Evolutionary conservation across 2,329 filamentous ascomycete genomes (phyloP), one percentile per base, ranked within the genome.

Genomic region (Botrytis tulipae): DNA sequence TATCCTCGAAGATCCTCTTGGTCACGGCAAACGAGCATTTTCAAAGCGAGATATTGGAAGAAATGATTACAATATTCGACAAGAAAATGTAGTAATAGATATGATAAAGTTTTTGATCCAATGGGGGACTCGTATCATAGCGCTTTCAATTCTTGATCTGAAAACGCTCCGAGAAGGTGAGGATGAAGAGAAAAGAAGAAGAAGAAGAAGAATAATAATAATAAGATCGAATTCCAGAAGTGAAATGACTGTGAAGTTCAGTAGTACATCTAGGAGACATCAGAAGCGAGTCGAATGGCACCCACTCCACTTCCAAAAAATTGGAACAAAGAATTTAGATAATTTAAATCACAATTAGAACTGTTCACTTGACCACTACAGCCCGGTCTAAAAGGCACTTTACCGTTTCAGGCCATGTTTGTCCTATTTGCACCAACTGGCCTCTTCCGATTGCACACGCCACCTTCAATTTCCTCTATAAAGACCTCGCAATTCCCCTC

Each of bases 121-220:
- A 87, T 87, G 86, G 84, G 87, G 86, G 85, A 83, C 83, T 85
- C 82, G 78, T 80, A 78, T 73, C 73, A 77, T 77, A 73, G 40
- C 48, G 72, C 60, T 70, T 25, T 29, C 71, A 75, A 80, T 79
- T 76, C 78, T 74, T 82, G 81, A 82, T 76, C 80, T 71, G 69
- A 60, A 65, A 44, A 68, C 22, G 61, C 74, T 75, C 73, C 72
- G 76, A 80, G 73, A 82, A 82, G 80, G 81, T 83, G 82, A 82
- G 81, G 82, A 82, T 83, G 78, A 80, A 74, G 72, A 78, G 25
- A 77, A 79, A 54, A 40, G 46, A 74, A 2, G 16, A 4, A 22
- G 51, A 29, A 8, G 1, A 59, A 37, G 10, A 40, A 40, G 1
- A 40, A 40, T 12, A 37, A 37, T 37, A 37, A 37, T 9, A 10